Evolutionary conservation across 2,329 filamentous ascomycete species (phyloP), one percentile per base, ranked within the genome.

Genomic region (Aureobasidium sp.): DNA sequence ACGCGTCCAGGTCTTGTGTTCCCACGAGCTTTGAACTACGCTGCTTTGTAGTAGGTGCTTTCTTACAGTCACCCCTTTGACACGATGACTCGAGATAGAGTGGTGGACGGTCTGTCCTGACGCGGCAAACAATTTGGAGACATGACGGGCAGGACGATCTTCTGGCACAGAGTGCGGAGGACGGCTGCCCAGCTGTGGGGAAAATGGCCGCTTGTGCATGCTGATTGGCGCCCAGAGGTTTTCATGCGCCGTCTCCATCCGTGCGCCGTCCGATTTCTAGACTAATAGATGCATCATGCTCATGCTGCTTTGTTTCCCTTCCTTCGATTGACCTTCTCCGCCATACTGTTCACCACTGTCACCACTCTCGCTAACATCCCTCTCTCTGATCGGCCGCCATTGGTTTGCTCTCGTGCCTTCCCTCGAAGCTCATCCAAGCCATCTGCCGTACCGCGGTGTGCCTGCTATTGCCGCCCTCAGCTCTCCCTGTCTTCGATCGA

Each of bases 401-500:
- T 19, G 22, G n/a, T 42, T 48, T 27, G 6, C 29, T 39, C 22
- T 3, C 40, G 24, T 57, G 40, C 29, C 40, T 19, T 47, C 15
- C 27, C 40, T 57, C 24, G 22, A n/a, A 17, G 11, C 42, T 47
- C 31, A 12, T 19, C 27, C 39, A 39, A 27, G 11, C 33, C 49
- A 27, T 40, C 50, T 37, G 35, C 47, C 11, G 22, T 44, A 37
- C 15, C 27, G 37, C 24, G 27, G 27, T n/a, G 29, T 27, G 14
- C 11, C 29, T 47, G 7, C 15, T 31, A 48, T 49, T 60, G 57
- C 44, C 56, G 57, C 57, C 24, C 33, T 48, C 44, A 29, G 15
- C 45, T 35, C 33, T 60, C 57, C 44, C 45, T 60, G 45, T 50
- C 54, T 58, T 58, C 45, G 35, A 60, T 24, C 57, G 57, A 60